Percentiles rank a stretch among this genome's conserved stretches.
Evolutionary conservation across 495 filamentous ascomycete genomes (phyloP).

Genomic region (Penicillium herquei): DNA sequence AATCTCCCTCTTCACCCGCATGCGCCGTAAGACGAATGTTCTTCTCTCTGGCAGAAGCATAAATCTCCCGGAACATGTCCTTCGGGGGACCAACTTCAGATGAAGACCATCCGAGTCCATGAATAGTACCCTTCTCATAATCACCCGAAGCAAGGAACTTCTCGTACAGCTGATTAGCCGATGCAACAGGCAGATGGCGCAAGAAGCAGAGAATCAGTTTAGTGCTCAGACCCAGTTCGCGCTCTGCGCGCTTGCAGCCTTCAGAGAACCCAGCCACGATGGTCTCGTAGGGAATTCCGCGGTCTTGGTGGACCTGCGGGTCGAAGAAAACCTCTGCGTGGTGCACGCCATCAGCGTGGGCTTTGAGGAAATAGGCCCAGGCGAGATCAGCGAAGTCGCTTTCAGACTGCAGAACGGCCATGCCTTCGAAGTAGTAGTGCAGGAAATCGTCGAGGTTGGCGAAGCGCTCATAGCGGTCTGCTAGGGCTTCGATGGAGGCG

Average conservation of each 20-base stretch:
- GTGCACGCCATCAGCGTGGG: conserved; percentile 61
- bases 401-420: conserved; percentile 59
- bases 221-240: conserved; percentile 61
- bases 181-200: conserved; percentile 60
- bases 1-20: conserved; percentile 73
- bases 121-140: conserved; percentile 52
- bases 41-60: conserved; percentile 44
- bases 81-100: conserved; percentile 65
- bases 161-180: conserved; percentile 49
- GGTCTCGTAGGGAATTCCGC: conserved; percentile 59
- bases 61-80: conserved; percentile 59
- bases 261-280: conserved; percentile 58
- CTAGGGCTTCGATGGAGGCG: conserved; percentile 55
- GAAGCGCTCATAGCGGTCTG: conserved; percentile 60
- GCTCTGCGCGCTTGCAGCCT: conserved; percentile 59
- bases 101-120: conserved; percentile 66
- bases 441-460: conserved; percentile 75
- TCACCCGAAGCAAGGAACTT: conserved; percentile 46
- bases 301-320: conserved; percentile 68
- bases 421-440: conserved; percentile 74
- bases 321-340: conserved; percentile 83
- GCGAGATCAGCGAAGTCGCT: conserved; percentile 72
- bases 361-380: conserved; percentile 68
- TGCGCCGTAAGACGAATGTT: conserved; percentile 65
- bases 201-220: conserved; percentile 69